A percentile compares a stretch with the other conserved stretches of the same genome.
Evolutionary conservation across 148 eudicot species (phyloP).

Genomic region (Heliamphora exappendiculata): DNA sequence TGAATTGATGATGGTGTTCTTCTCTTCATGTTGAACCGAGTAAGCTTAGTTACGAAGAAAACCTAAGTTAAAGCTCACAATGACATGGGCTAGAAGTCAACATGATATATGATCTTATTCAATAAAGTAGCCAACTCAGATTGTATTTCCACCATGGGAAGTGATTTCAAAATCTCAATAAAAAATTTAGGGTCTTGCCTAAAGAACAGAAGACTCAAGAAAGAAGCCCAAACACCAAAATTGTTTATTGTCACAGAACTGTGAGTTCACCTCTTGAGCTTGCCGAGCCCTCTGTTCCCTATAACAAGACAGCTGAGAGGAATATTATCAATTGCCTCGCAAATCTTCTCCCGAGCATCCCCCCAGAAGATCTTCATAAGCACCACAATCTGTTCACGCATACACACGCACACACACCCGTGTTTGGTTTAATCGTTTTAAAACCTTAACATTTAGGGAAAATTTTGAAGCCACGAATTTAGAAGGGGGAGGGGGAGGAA

Average conservation of each 20-base stretch:
- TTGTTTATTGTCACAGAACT: too few relatives aligned
- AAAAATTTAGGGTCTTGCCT: not conserved
- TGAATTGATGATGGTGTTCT: too few relatives aligned
- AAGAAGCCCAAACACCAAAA: not conserved
- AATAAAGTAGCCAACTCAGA: not conserved
- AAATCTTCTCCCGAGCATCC: conserved; percentile 82
- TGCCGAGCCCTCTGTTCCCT: conserved; percentile 89
- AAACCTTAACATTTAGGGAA: not conserved
- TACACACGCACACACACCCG: not conserved
- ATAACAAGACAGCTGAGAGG: conserved; percentile 66
- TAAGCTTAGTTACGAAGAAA: too few relatives aligned
- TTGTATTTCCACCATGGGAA: not conserved
- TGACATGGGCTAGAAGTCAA: not conserved
- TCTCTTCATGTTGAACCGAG: too few relatives aligned
- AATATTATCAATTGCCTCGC: conserved; percentile 60
- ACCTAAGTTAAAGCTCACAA: not conserved
- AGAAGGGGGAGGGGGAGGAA: not conserved
- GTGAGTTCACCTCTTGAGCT: conserved; percentile 49
- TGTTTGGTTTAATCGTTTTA: not conserved
- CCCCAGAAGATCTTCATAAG: conserved; percentile 88
- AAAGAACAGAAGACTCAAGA: not conserved
- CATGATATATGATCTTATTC: not conserved
- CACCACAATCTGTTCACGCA: conserved; percentile 38
- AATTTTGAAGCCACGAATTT: not conserved
- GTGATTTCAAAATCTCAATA: not conserved